phyloP scores from a whole-genome alignment of 495 filamentous ascomycete species.

The Filosporella fistucella region DNA sequence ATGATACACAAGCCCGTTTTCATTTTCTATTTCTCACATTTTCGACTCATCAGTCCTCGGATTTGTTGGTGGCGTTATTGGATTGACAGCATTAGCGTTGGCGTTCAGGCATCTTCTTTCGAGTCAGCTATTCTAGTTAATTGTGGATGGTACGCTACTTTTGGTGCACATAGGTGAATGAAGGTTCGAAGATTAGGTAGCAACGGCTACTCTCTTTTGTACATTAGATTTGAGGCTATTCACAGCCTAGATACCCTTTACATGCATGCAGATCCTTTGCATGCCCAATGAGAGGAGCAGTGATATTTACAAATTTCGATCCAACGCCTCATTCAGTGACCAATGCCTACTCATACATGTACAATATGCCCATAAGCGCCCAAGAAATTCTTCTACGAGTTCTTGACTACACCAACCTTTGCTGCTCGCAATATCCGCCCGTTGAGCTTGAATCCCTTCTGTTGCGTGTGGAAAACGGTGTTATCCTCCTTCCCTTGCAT shows the following conservation, averaged over 20 bases:
- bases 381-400: conserved; percentile 26
- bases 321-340: conserved; percentile 16
- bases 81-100: too few species aligned
- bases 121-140: too few species aligned
- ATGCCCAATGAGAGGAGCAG: conserved; percentile 19
- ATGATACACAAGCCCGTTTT: too few species aligned
- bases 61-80: too few species aligned
- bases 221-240: too few species aligned
- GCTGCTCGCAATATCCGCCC: conserved; percentile 85
- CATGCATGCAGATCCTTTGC: conserved; percentile 12
- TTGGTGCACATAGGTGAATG: too few species aligned
- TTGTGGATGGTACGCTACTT: too few species aligned
- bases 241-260: conserved; percentile 2
- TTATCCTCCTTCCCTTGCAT: conserved; percentile 82
- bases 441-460: conserved; percentile 91
- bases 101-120: too few species aligned
- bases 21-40: too few species aligned
- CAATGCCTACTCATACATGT: conserved; percentile 20
- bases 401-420: conserved; percentile 88
- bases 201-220: too few species aligned
- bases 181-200: too few species aligned
- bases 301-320: conserved; percentile 17
- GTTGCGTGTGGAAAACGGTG: conserved; percentile 85
- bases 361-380: conserved; percentile 33
- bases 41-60: too few species aligned